Conservation (phyloP, 768 basidiomycete species). For the Pleurotus tuber-regium region DNA sequence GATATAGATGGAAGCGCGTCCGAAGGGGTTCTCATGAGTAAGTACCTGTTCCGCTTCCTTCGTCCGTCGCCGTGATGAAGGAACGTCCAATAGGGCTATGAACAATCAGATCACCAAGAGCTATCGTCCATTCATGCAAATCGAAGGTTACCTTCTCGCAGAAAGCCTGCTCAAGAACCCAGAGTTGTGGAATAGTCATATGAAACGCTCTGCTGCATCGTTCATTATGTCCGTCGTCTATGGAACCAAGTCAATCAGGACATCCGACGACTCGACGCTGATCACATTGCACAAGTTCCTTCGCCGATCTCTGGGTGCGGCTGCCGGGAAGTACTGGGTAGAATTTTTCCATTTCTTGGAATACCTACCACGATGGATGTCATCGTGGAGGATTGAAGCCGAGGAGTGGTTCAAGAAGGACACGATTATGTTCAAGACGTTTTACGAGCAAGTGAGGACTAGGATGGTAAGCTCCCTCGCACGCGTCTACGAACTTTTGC, state of each 20-base stretch:
- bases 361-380: conserved; percentile 25
- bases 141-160: conserved; percentile 13
- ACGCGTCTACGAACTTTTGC: background rate
- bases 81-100: conserved; percentile 6
- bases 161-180: conserved; percentile 12
- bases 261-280: conserved; percentile 28
- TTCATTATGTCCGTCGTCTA: conserved; percentile 14
- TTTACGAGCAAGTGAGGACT: conserved; percentile 12
- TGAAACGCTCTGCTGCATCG: conserved; percentile 18
- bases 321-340: conserved; percentile 34
- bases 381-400: conserved; percentile 27
- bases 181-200: conserved; percentile 25
- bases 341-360: conserved; percentile 34
- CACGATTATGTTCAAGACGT: conserved; percentile 9
- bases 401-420: conserved; percentile 17
- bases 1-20: conserved; percentile 16
- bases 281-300: conserved; percentile 17
- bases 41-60: too few relatives aligned
- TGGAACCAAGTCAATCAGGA: conserved; percentile 5
- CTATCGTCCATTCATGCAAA: conserved; percentile 12
- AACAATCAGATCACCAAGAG: conserved; percentile 8
- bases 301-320: conserved; percentile 26
- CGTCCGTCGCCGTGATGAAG: too few relatives aligned
- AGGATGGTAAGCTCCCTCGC: background rate
- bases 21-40: conserved; percentile 19